Evolutionary conservation across 179 eudicot species (phyloP).

Genomic region (Camellia oleifera): DNA sequence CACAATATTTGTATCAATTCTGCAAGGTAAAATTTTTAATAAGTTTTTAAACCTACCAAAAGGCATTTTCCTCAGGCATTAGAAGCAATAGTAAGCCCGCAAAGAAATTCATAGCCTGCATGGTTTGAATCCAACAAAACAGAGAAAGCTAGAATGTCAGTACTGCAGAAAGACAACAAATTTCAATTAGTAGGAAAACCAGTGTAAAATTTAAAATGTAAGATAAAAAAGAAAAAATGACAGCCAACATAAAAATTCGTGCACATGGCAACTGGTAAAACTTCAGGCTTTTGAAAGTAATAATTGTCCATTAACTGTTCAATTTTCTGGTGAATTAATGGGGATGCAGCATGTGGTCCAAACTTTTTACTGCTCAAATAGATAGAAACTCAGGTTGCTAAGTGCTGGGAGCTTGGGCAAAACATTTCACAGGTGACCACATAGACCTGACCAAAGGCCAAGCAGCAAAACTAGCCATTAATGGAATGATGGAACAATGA

Average conservation of each 20-base stretch:
- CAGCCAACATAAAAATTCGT: not conserved
- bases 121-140: conserved; percentile 10
- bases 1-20: not conserved
- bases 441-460: not conserved
- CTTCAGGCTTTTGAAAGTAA: not conserved
- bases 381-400: not conserved
- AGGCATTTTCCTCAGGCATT: conserved; percentile 99
- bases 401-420: not conserved
- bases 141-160: conserved; percentile 17
- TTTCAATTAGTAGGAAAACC: conserved; percentile 3
- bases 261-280: not conserved
- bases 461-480: not conserved
- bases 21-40: not conserved
- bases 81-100: conserved; percentile 92
- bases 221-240: not conserved
- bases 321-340: not conserved
- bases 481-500: not conserved
- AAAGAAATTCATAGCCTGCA: conserved; percentile 99
- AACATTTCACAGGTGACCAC: not conserved
- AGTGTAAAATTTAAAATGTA: not conserved
- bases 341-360: not conserved
- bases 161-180: not conserved
- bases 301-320: not conserved
- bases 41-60: conserved; percentile 70
- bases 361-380: not conserved